Conservation (phyloP, 352 stramenopile genomes). For the Phytophthora cajani region DNA sequence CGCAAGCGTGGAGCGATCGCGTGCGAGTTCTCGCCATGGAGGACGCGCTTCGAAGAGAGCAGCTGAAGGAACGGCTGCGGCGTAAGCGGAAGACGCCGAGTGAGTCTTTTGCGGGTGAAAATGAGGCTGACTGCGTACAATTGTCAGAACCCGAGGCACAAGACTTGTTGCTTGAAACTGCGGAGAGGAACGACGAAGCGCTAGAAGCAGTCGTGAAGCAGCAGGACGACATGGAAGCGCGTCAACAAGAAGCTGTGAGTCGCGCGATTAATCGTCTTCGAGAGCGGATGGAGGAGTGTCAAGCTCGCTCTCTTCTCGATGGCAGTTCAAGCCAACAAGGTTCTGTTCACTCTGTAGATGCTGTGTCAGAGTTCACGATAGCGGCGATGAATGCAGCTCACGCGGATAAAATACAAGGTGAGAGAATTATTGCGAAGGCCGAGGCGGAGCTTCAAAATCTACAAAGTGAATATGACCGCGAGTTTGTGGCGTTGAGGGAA, state of each 20-base stretch:
- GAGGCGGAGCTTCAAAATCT: constrained; percentile 29
- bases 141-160: constrained; percentile 13
- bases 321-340: not conserved
- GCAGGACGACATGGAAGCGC: constrained; percentile 48
- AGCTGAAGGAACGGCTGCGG: constrained; percentile 36
- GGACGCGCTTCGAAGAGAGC: constrained; percentile 39
- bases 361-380: constrained; percentile 2
- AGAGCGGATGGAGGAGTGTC: constrained; percentile 20
- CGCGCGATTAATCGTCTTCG: constrained; percentile 16
- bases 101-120: not conserved
- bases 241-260: constrained; percentile 25
- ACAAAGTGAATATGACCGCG: constrained; percentile 23
- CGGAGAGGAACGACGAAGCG: constrained; percentile 28
- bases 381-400: constrained; percentile 6
- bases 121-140: not conserved
- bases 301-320: not conserved
- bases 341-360: not conserved
- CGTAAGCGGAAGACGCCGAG: constrained; percentile 18
- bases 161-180: constrained; percentile 9
- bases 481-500: constrained; percentile 19
- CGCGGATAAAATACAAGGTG: constrained; percentile 15
- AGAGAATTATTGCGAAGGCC: constrained; percentile 9
- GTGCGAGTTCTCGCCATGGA: constrained; percentile 33
- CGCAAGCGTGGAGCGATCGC: constrained; percentile 39
- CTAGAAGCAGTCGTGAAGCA: constrained; percentile 47